Conservation (phyloP, 805 yeast species). For the Sugiyamaella americana region DNA sequence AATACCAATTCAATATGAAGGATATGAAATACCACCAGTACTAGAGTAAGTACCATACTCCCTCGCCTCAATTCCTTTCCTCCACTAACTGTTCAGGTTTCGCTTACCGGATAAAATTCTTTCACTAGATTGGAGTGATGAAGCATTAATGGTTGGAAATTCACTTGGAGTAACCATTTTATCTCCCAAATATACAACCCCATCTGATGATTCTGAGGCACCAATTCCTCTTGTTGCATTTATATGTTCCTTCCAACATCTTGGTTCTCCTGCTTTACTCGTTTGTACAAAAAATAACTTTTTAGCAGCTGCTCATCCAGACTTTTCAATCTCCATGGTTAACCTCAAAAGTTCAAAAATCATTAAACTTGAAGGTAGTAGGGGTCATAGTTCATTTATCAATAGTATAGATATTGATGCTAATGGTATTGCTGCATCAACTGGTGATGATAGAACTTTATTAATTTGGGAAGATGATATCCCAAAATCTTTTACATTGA, state of each 20-base stretch:
- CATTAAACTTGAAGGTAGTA: slow-evolving; percentile 3
- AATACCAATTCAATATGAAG: not conserved
- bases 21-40: not conserved
- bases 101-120: slow-evolving; percentile 7
- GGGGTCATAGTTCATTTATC: slow-evolving; percentile 26
- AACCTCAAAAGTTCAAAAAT: slow-evolving; percentile 3
- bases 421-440: slow-evolving; percentile 28
- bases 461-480: slow-evolving; percentile 28
- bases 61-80: too few species aligned
- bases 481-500: slow-evolving; percentile 14
- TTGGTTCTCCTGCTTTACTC: slow-evolving; percentile 16
- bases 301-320: slow-evolving; percentile 23
- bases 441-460: slow-evolving; percentile 31
- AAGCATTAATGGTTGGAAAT: slow-evolving; percentile 19
- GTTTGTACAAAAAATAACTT: slow-evolving; percentile 10
- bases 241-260: slow-evolving; percentile 8
- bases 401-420: slow-evolving; percentile 30
- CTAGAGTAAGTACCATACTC: not conserved
- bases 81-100: too few species aligned
- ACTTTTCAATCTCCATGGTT: slow-evolving; percentile 18
- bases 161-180: slow-evolving; percentile 17
- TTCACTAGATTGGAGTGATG: slow-evolving; percentile 18
- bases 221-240: not conserved
- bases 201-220: not conserved
- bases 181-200: not conserved